These are phyloP conservation scores for Salvia sclarea DNA, from an alignment of 305 asterid genomes.

Conservation along the genomic window DNA sequence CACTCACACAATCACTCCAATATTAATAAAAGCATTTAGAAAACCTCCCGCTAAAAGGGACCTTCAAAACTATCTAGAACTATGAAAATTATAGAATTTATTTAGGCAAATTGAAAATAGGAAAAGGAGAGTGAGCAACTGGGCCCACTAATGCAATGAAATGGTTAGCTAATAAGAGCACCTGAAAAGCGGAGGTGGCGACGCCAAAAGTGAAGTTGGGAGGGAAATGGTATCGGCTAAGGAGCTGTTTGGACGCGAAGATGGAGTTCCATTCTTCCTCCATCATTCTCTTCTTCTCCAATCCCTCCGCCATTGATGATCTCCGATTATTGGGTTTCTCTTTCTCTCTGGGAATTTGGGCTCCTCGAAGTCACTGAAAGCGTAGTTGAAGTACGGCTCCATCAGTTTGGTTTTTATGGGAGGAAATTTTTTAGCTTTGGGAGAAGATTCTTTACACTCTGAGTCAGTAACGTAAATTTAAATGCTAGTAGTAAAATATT, in stretches of 20 bases:
- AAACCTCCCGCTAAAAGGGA: conserved; percentile 4
- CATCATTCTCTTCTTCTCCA: conserved; percentile 45
- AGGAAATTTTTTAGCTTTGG: background rate
- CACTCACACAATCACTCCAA: background rate
- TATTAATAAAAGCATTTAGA: background rate
- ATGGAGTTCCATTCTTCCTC: conserved; percentile 53
- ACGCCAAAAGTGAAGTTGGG: conserved; percentile 49
- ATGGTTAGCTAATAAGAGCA: conserved; percentile 8
- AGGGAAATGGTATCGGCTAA: conserved; percentile 45
- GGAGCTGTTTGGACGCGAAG: conserved; percentile 39
- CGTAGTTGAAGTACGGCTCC: background rate
- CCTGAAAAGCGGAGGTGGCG: conserved; percentile 70
- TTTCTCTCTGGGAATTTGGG: background rate
- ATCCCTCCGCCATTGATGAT: conserved; percentile 26
- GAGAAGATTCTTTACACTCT: too few relatives aligned
- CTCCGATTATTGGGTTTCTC: conserved; percentile 6
- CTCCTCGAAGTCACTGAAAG: too few relatives aligned
- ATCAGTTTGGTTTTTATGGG: background rate
- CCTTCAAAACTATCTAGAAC: too few relatives aligned
- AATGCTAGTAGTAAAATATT: too few relatives aligned
- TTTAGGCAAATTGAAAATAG: too few relatives aligned
- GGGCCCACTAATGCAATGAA: background rate
- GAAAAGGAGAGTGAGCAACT: too few relatives aligned
- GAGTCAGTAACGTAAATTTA: too few relatives aligned
- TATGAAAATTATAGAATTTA: too few relatives aligned